Percentiles rank a stretch among this genome's conserved stretches.
Conservation (phyloP, 2,329 filamentous ascomycete species). For the Fusarium abutilonis region DNA sequence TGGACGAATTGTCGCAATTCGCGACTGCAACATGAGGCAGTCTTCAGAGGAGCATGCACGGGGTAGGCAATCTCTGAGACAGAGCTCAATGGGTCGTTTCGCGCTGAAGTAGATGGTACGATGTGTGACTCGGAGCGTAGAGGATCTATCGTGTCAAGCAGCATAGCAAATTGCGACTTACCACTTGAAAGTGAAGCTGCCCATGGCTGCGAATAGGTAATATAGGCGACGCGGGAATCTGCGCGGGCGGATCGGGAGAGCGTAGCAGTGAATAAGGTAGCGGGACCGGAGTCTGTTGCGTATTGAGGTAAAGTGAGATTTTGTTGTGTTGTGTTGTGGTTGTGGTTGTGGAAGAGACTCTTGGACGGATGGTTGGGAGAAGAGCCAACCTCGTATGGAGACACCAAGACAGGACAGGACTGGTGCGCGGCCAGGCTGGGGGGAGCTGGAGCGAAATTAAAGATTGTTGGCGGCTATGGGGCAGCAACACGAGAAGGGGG, state of each 20-base stretch:
- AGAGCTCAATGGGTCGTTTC: constrained; percentile 29
- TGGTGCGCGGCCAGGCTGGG: constrained; percentile 37
- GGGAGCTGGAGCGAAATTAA: constrained; percentile 44
- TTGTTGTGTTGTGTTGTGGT: constrained; percentile 25
- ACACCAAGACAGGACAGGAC: constrained; percentile 38
- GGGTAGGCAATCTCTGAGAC: constrained; percentile 15
- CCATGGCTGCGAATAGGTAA: constrained; percentile 59
- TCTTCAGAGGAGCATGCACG: constrained; percentile 5
- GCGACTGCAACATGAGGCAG: constrained; percentile 20
- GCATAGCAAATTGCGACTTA: constrained; percentile 54
- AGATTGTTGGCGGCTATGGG: constrained; percentile 41
- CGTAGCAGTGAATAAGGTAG: constrained; percentile 25
- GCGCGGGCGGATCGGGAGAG: constrained; percentile 23
- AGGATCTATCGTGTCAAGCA: constrained; percentile 4
- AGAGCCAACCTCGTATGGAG: constrained; percentile 36
- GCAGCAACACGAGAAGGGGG: constrained; percentile 28
- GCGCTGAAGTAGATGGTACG: constrained; percentile 13
- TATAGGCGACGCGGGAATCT: constrained; percentile 26
- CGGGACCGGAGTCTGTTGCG: constrained; percentile 27
- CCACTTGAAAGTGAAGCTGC: constrained; percentile 77
- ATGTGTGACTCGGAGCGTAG: constrained; percentile 13
- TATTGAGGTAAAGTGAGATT: constrained; percentile 32
- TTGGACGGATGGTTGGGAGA: constrained; percentile 41
- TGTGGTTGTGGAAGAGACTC: too few species aligned
- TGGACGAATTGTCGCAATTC: constrained; percentile 16